Evolutionary conservation across 2,329 filamentous ascomycete species (phyloP).

Genomic region (Diplodia sapinea): DNA sequence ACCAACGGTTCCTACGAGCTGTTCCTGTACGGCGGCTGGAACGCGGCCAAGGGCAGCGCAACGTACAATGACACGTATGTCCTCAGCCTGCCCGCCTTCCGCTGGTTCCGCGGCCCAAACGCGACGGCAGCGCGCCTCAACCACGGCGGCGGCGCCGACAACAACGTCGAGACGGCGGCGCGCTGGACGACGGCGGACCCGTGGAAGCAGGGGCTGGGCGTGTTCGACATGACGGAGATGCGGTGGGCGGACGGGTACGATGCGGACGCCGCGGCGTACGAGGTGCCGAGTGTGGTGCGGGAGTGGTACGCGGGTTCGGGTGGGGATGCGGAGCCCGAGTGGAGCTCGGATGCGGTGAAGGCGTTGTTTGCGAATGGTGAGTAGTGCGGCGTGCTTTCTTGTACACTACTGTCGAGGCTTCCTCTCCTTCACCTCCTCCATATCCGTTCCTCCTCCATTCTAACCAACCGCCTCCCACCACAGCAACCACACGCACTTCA

Average conservation of each 20-base stretch:
- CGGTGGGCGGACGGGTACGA: slow-evolving; percentile 11
- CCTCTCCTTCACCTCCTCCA: neutral
- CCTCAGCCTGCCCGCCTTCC: slow-evolving; percentile 10
- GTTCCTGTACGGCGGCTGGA: slow-evolving; percentile 6
- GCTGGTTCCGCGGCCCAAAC: slow-evolving; percentile 19
- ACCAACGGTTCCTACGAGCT: neutral
- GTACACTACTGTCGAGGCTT: too few relatives aligned
- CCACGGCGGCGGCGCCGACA: neutral
- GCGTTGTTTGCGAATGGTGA: slow-evolving; percentile 12
- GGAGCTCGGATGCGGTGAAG: slow-evolving; percentile 2
- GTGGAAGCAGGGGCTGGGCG: slow-evolving; percentile 22
- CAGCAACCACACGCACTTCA: neutral
- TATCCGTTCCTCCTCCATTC: neutral
- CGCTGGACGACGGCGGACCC: slow-evolving; percentile 6
- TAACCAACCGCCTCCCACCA: neutral
- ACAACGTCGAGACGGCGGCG: neutral
- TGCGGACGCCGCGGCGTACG: slow-evolving; percentile 18
- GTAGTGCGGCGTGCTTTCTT: neutral
- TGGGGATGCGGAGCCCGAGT: neutral
- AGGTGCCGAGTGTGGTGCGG: slow-evolving; percentile 14
- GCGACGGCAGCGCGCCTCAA: neutral
- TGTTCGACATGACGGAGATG: slow-evolving; percentile 20
- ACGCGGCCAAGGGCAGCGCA: neutral
- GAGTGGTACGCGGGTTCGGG: neutral
- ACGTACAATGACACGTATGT: slow-evolving; percentile 13